phyloP scores from a whole-genome alignment of 2,329 filamentous ascomycete genomes.

The Epichloe typhina region DNA sequence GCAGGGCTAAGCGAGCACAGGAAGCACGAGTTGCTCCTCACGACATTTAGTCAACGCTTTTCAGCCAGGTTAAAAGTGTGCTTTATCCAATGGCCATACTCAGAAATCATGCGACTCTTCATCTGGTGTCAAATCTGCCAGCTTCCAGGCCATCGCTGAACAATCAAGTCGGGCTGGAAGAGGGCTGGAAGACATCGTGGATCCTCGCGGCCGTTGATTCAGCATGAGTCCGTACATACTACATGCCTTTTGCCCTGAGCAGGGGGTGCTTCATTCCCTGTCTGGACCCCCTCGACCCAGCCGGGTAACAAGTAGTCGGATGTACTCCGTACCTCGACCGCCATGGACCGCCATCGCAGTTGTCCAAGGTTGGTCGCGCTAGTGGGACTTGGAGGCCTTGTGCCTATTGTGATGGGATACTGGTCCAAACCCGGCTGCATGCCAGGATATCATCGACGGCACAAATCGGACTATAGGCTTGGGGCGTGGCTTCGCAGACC shows the following conservation, averaged over 20 bases:
- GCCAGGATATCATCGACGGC: slow-evolving; percentile 9
- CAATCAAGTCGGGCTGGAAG: background rate
- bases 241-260: background rate
- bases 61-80: background rate
- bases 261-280: background rate
- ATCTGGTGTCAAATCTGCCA: background rate
- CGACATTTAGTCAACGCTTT: background rate
- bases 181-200: background rate
- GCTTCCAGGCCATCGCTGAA: background rate
- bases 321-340: background rate
- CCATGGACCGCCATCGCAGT: background rate
- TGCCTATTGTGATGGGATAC: background rate
- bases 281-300: background rate
- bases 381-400: background rate
- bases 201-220: too few relatives aligned
- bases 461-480: slow-evolving; percentile 4
- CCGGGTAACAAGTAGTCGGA: background rate
- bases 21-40: background rate
- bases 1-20: background rate
- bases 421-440: slow-evolving; percentile 3
- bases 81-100: background rate
- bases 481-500: slow-evolving; percentile 2
- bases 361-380: background rate
- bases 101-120: background rate
- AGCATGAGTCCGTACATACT: too few relatives aligned